Percentiles rank a stretch among this genome's conserved stretches.
These are phyloP conservation scores for Incumbomyces delicatus DNA, from an alignment of 2,329 filamentous ascomycete genomes.

Conservation along the genomic window DNA sequence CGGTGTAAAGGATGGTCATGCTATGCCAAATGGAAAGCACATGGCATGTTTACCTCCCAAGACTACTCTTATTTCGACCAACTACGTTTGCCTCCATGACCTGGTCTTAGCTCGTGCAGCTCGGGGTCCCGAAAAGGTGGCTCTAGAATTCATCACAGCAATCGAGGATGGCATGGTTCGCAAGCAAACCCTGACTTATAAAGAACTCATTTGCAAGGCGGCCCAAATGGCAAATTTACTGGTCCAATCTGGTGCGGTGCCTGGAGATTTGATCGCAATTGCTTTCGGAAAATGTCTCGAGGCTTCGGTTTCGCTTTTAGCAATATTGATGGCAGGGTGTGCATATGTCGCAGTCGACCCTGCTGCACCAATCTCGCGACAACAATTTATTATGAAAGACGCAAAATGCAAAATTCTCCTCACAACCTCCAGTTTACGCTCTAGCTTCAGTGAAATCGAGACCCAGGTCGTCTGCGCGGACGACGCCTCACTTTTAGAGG, in stretches of 20 bases:
- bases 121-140: conserved; percentile 48
- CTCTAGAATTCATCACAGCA: conserved; percentile 63
- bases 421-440: conserved; percentile 40
- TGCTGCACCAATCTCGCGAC: conserved; percentile 59
- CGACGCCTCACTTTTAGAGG: conserved; percentile 27
- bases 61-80: conserved; percentile 46
- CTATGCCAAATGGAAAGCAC: conserved; percentile 1
- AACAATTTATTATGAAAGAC: conserved; percentile 67
- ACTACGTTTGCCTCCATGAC: conserved; percentile 59
- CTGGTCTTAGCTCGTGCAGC: conserved; percentile 60
- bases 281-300: conserved; percentile 80
- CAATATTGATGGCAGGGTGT: conserved; percentile 72
- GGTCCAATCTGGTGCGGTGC: conserved; percentile 34
- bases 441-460: conserved; percentile 27
- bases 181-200: conserved; percentile 60
- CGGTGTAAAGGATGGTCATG: conserved; percentile 31
- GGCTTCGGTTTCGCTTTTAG: conserved; percentile 72
- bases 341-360: conserved; percentile 74
- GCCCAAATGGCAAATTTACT: conserved; percentile 65
- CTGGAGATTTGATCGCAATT: conserved; percentile 59
- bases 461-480: conserved; percentile 40
- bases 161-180: conserved; percentile 40
- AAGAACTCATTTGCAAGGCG: conserved; percentile 58
- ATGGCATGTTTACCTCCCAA: conserved; percentile 47
- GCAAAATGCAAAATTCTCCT: conserved; percentile 57